Evolutionary conservation across 2,329 filamentous ascomycete genomes (phyloP).

Genomic region (Elsinoe necatrix): DNA sequence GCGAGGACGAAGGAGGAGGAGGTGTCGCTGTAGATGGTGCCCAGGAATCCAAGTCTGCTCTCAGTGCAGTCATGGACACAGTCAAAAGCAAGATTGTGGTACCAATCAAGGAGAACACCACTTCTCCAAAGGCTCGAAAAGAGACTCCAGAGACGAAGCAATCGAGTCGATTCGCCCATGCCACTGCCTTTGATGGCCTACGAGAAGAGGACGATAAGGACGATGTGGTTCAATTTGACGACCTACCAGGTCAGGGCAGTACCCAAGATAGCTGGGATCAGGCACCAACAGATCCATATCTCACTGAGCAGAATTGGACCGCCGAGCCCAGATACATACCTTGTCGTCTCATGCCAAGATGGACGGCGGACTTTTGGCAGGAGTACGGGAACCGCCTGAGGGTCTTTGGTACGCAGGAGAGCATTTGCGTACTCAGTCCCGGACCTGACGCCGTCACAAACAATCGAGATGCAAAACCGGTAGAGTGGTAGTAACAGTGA

Average conservation of each 20-base stretch:
- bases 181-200: constrained; percentile 27
- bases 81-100: constrained; percentile 15
- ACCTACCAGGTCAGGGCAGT: constrained; percentile 16
- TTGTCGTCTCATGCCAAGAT: constrained; percentile 39
- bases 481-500: constrained; percentile 6
- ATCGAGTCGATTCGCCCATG: constrained; percentile 24
- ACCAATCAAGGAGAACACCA: background rate
- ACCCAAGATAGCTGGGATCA: background rate
- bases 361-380: constrained; percentile 47
- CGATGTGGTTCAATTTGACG: constrained; percentile 15
- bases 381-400: constrained; percentile 52
- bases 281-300: constrained; percentile 1
- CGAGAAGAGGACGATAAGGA: constrained; percentile 18
- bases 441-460: background rate
- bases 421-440: constrained; percentile 30
- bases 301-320: background rate
- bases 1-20: constrained; percentile 19
- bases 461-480: constrained; percentile 8
- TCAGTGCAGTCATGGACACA: constrained; percentile 14
- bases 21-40: constrained; percentile 17
- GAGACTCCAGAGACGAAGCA: background rate
- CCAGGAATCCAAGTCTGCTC: background rate
- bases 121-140: background rate
- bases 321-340: background rate
- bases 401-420: constrained; percentile 52